Base-by-base conservation (phyloP, 2,329 filamentous ascomycete genomes). In the Colletotrichum musicola region DNA sequence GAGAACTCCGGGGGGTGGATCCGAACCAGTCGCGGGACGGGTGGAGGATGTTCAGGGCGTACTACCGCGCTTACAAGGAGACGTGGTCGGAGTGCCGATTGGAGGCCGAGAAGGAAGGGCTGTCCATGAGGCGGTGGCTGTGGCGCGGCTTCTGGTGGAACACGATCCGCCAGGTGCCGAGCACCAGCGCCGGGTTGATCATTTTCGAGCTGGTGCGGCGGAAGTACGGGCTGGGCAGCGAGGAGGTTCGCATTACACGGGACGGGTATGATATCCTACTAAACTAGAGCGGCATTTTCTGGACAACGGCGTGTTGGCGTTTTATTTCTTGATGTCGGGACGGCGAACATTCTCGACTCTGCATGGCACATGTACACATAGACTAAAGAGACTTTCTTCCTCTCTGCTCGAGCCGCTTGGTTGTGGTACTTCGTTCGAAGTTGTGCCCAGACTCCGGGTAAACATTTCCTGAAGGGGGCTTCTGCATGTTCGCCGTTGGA, bases 171-270 rank as follows among this genome's bases (percentile, higher is more conserved):
- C 92, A 94, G 78, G 90, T 93, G 2, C 92, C 92, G 0, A 93
- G 91, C 75, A 94, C 92, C 2, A 92, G 90, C 68, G 92, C 92
- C 0, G 92, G 92, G 0, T 77, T 95, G 68, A 93, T 95, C 72
- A 92, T 93, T 20, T 95, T 95, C 76, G 92, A 95, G 79, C 76
- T 95, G 51, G 89, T 94, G 44, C 83, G 92, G 64, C 83, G 92
- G 42, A 93, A 93, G 79, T 94, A 93, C 73, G 90, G 90, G 1
- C 83, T 87, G 66, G 85, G 86, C 2, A 83, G 84, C 18, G 90
- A 91, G 57, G 86, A 86, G 73, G 89, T 89, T 71, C 85, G 84
- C 72, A 93, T 92, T 61, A 86, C 85, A 56, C 88, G 88, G 76
- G 90, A 92, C 71, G 90, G 90, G 1, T 92, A 92, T 73, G 89